Evolutionary conservation across 1,284 basidiomycete species (phyloP).

Genomic region (Rhizopogon hawkerae): DNA sequence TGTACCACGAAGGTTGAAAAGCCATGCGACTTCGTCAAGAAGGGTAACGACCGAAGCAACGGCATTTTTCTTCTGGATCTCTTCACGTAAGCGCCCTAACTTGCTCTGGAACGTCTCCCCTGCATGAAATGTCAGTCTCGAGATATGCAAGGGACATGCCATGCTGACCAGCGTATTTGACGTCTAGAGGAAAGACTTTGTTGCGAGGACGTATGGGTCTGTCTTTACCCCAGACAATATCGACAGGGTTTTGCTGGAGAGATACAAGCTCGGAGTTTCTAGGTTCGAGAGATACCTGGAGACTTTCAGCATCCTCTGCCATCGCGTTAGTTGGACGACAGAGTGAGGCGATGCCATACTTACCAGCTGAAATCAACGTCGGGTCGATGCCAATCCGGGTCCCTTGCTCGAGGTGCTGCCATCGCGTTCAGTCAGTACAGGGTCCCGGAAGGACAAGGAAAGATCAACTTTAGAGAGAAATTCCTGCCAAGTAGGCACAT

Average conservation of each 20-base stretch:
- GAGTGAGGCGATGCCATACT: conserved; percentile 15
- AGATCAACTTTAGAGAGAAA: conserved; percentile 64
- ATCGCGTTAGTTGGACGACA: conserved; percentile 3
- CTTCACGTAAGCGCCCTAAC: conserved; percentile 56
- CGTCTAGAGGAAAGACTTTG: conserved; percentile 61
- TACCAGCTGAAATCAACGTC: conserved; percentile 61
- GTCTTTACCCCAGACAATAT: conserved; percentile 67
- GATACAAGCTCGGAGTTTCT: conserved; percentile 56
- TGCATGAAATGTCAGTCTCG: conserved; percentile 12
- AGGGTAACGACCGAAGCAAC: conserved; percentile 68
- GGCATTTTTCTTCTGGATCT: conserved; percentile 56
- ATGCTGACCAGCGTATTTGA: conserved; percentile 54
- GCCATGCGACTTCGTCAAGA: conserved; percentile 89
- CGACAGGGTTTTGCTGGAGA: conserved; percentile 69
- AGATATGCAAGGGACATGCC: conserved; percentile 14
- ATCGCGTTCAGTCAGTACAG: conserved; percentile 5
- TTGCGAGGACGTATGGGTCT: conserved; percentile 68
- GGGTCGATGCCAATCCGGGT: conserved; percentile 79
- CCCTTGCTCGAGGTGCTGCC: conserved; percentile 51
- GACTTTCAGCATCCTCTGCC: conserved; percentile 50
- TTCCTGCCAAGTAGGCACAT: conserved; percentile 87
- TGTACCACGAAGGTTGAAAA: conserved; percentile 88
- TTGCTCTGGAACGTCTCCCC: conserved; percentile 66
- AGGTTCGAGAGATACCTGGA: conserved; percentile 45
- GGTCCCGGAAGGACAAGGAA: conserved; percentile 2